Evolutionary conservation across 1,284 basidiomycete genomes (phyloP), one percentile per base, ranked within the genome.

Genomic region (Pyrrhoderma noxium): DNA sequence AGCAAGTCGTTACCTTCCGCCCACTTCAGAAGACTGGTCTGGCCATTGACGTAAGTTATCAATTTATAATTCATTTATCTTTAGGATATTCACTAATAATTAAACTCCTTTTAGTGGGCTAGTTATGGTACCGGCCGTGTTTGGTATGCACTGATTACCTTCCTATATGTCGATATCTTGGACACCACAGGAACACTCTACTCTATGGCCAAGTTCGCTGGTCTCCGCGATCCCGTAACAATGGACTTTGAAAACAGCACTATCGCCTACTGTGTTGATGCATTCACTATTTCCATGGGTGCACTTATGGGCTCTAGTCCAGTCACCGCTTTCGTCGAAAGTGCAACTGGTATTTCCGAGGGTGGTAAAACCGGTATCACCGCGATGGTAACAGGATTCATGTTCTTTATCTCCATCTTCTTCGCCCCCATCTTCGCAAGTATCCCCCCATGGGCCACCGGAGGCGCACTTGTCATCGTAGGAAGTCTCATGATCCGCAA

Each of bases 201-300:
- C 67, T 85, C 91, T 40, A 93, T 94, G 91, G 87, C 90, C 47
- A 89, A 88, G 62, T 92, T 93, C 58, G 89, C 91, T n/a, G 88
- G 88, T 19, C 76, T 94, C 9, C 86, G 89, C 52, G 85, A 93
- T 64, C 85, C 84, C 1, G 77, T 86, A 13, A 92, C 90, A 14
- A 72, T 89, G 55, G 91, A 94, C 67, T 94, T 94, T 62, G 91
- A 94, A 68, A 80, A 83, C 57, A 88, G 84, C 19, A 91, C 87
- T 3, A 73, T 89, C 50, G 91, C 90, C 3, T 93, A 91, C 69
- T 88, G 86, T 58, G 77, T 89, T 37, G 89, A 91, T 60, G 88
- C 88, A 0, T 81, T 90, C 62, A 80, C 75, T 43, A 92, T 91
- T 64, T 83, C 77, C 47, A 87, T 90, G 68, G 88, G 89, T 49